Conservation (phyloP, 305 asterid genomes). For the Fraxinus paxiana region DNA sequence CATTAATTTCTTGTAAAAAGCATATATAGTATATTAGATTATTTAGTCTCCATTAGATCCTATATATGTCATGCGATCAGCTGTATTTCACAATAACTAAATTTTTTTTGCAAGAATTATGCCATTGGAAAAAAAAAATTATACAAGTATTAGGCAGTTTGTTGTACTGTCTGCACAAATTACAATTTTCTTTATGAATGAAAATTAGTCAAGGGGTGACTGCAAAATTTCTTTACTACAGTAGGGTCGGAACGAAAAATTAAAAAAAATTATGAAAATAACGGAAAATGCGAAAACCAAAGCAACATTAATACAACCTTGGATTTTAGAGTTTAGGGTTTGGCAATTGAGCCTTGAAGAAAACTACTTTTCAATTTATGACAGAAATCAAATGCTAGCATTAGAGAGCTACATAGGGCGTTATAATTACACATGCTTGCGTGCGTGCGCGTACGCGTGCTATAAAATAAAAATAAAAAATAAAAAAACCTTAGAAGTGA, state of each 20-base stretch:
- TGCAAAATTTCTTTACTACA: not conserved
- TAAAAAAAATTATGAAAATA: not conserved
- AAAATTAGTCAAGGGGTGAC: not conserved
- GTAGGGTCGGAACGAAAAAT: not conserved
- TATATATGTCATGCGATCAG: not conserved
- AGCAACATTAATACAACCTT: too few species aligned
- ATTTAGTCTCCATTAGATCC: not conserved
- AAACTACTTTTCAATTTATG: not conserved
- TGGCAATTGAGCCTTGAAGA: not conserved
- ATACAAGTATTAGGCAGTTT: not conserved
- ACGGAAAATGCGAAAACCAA: not conserved
- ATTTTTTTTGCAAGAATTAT: not conserved
- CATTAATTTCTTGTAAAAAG: too few species aligned
- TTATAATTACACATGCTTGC: too few species aligned
- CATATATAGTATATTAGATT: not conserved
- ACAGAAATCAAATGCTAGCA: not conserved
- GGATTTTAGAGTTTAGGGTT: not conserved
- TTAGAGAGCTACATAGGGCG: not conserved
- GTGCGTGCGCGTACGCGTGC: not conserved
- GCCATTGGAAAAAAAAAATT: not conserved
- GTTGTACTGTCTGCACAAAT: not conserved
- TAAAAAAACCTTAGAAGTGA: not conserved
- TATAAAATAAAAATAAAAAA: not conserved
- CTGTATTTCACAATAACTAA: not conserved
- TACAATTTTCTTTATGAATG: not conserved